A percentile compares a stretch with the other conserved stretches of the same genome.
Evolutionary conservation across 148 eudicot genomes (phyloP).

Genomic region (Salicornia ramosissima): DNA sequence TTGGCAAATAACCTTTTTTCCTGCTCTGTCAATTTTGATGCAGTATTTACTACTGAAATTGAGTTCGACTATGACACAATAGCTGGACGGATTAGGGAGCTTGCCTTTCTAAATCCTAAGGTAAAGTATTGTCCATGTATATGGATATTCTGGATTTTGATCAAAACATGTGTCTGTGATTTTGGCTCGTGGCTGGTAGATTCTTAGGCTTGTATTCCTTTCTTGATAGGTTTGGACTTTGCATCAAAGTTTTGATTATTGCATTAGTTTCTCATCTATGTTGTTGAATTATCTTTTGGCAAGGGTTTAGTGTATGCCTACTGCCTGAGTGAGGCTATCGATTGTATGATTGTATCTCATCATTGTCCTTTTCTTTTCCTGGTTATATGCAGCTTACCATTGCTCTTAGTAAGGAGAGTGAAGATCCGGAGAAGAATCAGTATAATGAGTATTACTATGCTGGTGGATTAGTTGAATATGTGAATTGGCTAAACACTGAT

Average conservation of each 20-base stretch:
- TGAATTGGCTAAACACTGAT: conserved; percentile 89
- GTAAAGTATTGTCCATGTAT: conserved; percentile 29
- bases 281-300: not conserved
- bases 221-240: not conserved
- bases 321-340: not conserved
- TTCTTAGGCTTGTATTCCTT: not conserved
- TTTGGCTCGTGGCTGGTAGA: not conserved
- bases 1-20: not conserved
- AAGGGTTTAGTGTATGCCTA: not conserved
- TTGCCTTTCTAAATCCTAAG: conserved; percentile 93
- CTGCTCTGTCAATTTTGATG: conserved; percentile 22
- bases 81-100: conserved; percentile 94
- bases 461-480: conserved; percentile 90
- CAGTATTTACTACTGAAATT: conserved; percentile 84
- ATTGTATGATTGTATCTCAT: not conserved
- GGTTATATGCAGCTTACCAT: conserved; percentile 58
- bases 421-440: conserved; percentile 52
- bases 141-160: not conserved
- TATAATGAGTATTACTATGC: conserved; percentile 73
- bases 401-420: conserved; percentile 58
- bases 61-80: conserved; percentile 79
- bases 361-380: conserved; percentile 1
- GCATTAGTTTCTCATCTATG: not conserved
- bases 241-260: not conserved
- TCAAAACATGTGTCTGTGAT: not conserved